Percentiles rank a stretch among this genome's conserved stretches.
phyloP scores from a whole-genome alignment of 805 yeast species.

The Henningerozyma blattae region DNA sequence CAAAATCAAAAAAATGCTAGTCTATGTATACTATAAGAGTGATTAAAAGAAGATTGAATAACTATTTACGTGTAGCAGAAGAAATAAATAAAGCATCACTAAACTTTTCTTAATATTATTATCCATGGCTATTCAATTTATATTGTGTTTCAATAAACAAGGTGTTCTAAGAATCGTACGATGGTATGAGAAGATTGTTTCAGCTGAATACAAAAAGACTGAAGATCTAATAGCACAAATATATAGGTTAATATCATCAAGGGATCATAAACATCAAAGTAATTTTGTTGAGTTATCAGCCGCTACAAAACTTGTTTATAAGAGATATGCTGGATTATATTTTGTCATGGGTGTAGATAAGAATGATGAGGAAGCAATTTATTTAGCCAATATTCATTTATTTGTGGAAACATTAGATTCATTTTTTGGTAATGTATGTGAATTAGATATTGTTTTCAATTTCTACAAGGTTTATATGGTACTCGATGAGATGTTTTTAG shows the following conservation, averaged over 20 bases:
- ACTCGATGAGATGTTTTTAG: slow-evolving; percentile 76
- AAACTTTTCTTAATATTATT: too few species aligned
- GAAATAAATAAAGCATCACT: too few species aligned
- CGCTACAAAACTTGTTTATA: slow-evolving; percentile 57
- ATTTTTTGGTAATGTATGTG: slow-evolving; percentile 85
- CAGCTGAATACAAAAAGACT: slow-evolving; percentile 16
- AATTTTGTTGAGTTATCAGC: slow-evolving; percentile 66
- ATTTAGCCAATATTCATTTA: slow-evolving; percentile 73
- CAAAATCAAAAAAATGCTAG: too few species aligned
- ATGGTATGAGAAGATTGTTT: slow-evolving; percentile 43
- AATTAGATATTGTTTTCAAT: slow-evolving; percentile 84
- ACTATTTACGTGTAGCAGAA: too few species aligned
- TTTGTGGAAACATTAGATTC: slow-evolving; percentile 81
- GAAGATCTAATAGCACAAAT: slow-evolving; percentile 32
- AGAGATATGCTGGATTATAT: slow-evolving; percentile 85
- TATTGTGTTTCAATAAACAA: slow-evolving; percentile 79
- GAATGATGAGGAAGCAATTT: slow-evolving; percentile 72
- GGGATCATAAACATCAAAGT: slow-evolving; percentile 77
- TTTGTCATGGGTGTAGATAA: slow-evolving; percentile 75
- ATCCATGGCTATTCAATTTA: slow-evolving; percentile 71
- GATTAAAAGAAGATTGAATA: too few species aligned
- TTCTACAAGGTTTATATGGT: slow-evolving; percentile 75
- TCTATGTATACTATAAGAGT: too few species aligned
- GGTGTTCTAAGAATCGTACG: slow-evolving; percentile 83
- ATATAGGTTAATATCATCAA: slow-evolving; percentile 65